A percentile compares a stretch with the other conserved stretches of the same genome.
Conservation (phyloP, 495 filamentous ascomycete species). For the Cercophora sp. region DNA sequence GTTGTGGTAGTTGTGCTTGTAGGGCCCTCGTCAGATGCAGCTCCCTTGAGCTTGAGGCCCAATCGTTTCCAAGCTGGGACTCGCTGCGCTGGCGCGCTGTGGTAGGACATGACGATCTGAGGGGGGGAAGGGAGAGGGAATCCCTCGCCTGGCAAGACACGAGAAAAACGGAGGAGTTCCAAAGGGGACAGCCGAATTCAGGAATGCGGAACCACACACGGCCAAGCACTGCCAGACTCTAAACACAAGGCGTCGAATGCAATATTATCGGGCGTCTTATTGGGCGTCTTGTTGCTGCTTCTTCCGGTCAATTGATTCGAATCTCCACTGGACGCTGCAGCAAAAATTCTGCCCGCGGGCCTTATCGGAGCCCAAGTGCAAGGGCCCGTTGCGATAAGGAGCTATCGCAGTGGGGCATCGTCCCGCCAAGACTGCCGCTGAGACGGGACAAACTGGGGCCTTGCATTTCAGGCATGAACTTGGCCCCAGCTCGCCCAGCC, state of each 20-base stretch:
- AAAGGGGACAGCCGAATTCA: constrained; percentile 3
- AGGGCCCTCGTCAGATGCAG: constrained; percentile 49
- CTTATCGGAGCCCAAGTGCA: constrained; percentile 28
- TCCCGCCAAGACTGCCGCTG: not conserved
- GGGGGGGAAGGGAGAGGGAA: constrained; percentile 8
- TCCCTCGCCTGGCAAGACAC: constrained; percentile 1
- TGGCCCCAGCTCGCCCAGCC: constrained; percentile 20
- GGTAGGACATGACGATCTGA: constrained; percentile 31
- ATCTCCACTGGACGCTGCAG: constrained; percentile 17
- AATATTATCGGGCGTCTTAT: constrained; percentile 23
- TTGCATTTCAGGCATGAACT: constrained; percentile 15
- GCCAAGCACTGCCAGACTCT: constrained; percentile 12
- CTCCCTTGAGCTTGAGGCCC: constrained; percentile 66
- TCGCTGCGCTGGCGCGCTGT: constrained; percentile 31
- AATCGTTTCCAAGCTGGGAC: constrained; percentile 75
- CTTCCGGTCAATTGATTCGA: constrained; percentile 14
- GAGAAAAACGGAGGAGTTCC: constrained; percentile 14
- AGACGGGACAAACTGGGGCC: constrained; percentile 1
- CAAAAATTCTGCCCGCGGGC: constrained; percentile 32
- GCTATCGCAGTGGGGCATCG: constrained; percentile 3
- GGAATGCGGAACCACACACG: constrained; percentile 1
- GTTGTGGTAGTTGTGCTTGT: constrained; percentile 26
- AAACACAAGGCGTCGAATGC: constrained; percentile 19
- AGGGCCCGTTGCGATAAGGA: constrained; percentile 25
- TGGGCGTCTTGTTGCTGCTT: constrained; percentile 23